Conservation (phyloP, 768 basidiomycete genomes). For the Tulasnella sp. region DNA sequence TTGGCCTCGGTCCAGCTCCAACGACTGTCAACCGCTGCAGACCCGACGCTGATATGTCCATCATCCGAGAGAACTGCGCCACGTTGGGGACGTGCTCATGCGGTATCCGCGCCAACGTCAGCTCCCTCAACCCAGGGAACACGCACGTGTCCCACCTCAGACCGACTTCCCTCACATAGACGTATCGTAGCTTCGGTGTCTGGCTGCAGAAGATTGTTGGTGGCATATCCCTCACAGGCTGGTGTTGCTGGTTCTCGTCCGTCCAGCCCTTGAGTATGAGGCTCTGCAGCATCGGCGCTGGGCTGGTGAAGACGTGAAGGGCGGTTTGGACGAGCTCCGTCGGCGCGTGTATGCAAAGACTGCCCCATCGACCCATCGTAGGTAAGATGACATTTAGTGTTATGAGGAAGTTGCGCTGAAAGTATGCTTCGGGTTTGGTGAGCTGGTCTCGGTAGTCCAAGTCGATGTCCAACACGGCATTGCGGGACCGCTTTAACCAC, state of each 20-base stretch:
- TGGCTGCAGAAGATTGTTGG: constrained; percentile 12
- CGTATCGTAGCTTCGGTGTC: constrained; percentile 2
- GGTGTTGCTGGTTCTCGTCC: neutral
- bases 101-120: neutral
- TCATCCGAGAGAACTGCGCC: constrained; percentile 1
- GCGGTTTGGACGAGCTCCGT: constrained; percentile 5
- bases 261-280: constrained; percentile 12
- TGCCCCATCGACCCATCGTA: constrained; percentile 2
- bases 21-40: constrained; percentile 7
- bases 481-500: constrained; percentile 14
- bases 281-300: constrained; percentile 7
- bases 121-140: constrained; percentile 1
- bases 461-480: constrained; percentile 8
- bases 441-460: constrained; percentile 6
- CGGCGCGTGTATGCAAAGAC: neutral
- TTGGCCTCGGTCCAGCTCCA: neutral
- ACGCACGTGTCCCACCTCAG: constrained; percentile 9
- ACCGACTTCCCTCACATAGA: constrained; percentile 2
- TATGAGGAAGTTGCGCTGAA: constrained; percentile 14
- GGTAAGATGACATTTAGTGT: constrained; percentile 13
- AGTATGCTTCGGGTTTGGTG: neutral
- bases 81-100: neutral
- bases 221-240: neutral
- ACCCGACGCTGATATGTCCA: neutral
- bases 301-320: constrained; percentile 12